Evolutionary conservation across 306 rosid species (phyloP), one percentile per base, ranked within the genome.

Genomic region (Gastrolobium bilobum): DNA sequence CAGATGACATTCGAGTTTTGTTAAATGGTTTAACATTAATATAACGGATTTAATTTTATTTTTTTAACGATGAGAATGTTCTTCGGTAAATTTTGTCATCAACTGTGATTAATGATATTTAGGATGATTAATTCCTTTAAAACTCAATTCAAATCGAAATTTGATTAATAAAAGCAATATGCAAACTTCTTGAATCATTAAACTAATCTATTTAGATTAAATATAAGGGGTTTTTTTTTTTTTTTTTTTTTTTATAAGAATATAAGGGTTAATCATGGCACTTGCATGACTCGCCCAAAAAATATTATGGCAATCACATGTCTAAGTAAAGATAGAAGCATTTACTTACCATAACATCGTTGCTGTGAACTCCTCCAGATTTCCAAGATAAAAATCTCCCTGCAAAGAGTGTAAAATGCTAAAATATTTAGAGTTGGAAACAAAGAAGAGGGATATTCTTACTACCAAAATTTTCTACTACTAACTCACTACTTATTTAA

Each of bases 351-450:
- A 61, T 81, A 39, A 88, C 87, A 78, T 78, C 68, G 72, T 83
- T 84, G 44, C 76, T 78, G 38, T 77, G 77, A 42, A 63, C 76
- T 42, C 90, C 89, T 68, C 88, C 89, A 13, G 88, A 68, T 70
- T 78, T 86, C 98, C 92, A 95, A 43, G 98, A 91, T 77, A 95
- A 71, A 31, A 91, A 40, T 35, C 56, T 88, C 48, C 90, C 98
- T 94, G 73, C 78, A 84, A 56, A 54, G 31, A 39, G 26, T 1
- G 26, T 3, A 60, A 56, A 20, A 20, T 20, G 26, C 26, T 20
- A 20, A 20, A 46, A 81, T 58, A 46, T 50, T 73, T 42, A 35
- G 2, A 79, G 81, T 31, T 14, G 7, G 38, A 75, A 54, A 7
- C 1, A 67, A 50, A 58, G n/a, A n/a, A n/a, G n/a, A n/a, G n/a